Base-by-base conservation (phyloP, 2,329 filamentous ascomycete genomes). In the Colletotrichum sp. region DNA sequence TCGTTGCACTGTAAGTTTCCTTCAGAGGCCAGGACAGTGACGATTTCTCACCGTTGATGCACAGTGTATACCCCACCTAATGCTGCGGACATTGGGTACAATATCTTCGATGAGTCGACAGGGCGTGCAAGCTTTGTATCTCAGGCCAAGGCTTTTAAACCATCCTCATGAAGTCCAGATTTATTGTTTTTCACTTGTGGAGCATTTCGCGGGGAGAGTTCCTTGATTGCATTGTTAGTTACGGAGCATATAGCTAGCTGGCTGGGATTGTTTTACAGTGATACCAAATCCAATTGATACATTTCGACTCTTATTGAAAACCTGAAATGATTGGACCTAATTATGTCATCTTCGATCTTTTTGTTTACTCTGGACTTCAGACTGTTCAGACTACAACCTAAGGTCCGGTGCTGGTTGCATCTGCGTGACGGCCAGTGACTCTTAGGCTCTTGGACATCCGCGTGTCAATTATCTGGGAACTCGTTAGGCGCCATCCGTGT, bases 11-110 rank as follows among this genome's bases (percentile, higher is more conserved):
- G 44, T 52, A 22, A 22, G 44, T 52, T 52, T 0, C 1, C n/a
- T 52, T 13, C 0, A n/a, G 1, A 49, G n/a, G 19, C 19, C 0
- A 49, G 9, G 19, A 12, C 0, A n/a, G 0, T 49, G 0, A 5
- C 19, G 3, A 22, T 52, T 52, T 52, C 44, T 52, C 6, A 52
- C 1, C 11, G 0, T 49, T 22, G 5, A 22, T 13, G n/a, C 44
- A n/a, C 16, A 52, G 44, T 52, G 0, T 52, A 52, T 12, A 52
- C 44, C n/a, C 44, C 44, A 52, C 44, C 44, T 22, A 52, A 52
- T 52, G 44, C 44, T 52, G 44, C 44, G 44, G 44, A 52, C 6
- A 13, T 52, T 22, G 44, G 44, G 19, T 52, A 52, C n/a, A 52
- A 52, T 13, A 52, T 52, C 44, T 52, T 52, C 44, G 44, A 52